phyloP scores from a whole-genome alignment of 306 rosid species.

The Benincasa hispida region DNA sequence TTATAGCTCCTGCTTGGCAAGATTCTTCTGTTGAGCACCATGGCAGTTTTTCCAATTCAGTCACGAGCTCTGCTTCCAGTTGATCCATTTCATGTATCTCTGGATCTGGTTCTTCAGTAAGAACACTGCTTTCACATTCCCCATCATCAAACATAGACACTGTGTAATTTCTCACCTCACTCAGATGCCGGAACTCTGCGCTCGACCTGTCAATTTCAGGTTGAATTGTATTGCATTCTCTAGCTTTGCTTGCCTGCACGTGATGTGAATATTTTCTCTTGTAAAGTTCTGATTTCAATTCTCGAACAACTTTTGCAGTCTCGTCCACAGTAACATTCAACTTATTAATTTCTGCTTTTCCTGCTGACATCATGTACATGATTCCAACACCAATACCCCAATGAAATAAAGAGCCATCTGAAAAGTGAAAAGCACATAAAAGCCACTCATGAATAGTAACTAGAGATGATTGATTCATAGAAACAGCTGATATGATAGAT shows the following conservation, averaged over 20 bases:
- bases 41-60: conserved; percentile 62
- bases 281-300: conserved; percentile 37
- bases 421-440: conserved; percentile 15
- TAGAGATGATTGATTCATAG: neutral
- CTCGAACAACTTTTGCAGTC: conserved; percentile 42
- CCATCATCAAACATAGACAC: conserved; percentile 22
- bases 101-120: conserved; percentile 51
- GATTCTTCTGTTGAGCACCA: conserved; percentile 32
- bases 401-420: conserved; percentile 39
- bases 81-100: conserved; percentile 39
- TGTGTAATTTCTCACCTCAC: conserved; percentile 12
- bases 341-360: conserved; percentile 44
- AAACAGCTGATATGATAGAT: neutral
- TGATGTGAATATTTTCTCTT: conserved; percentile 30
- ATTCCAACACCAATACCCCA: conserved; percentile 61
- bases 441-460: neutral
- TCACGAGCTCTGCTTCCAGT: conserved; percentile 65
- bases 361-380: conserved; percentile 60
- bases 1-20: conserved; percentile 15
- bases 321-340: conserved; percentile 38
- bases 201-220: conserved; percentile 12
- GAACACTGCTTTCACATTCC: conserved; percentile 52
- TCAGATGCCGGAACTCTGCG: conserved; percentile 3
- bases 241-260: conserved; percentile 15
- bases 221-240: conserved; percentile 8